A percentile compares a stretch with the other conserved stretches of the same genome.
Evolutionary conservation across 2,329 filamentous ascomycete genomes (phyloP).

Genomic region (Phialophora verrucosa): DNA sequence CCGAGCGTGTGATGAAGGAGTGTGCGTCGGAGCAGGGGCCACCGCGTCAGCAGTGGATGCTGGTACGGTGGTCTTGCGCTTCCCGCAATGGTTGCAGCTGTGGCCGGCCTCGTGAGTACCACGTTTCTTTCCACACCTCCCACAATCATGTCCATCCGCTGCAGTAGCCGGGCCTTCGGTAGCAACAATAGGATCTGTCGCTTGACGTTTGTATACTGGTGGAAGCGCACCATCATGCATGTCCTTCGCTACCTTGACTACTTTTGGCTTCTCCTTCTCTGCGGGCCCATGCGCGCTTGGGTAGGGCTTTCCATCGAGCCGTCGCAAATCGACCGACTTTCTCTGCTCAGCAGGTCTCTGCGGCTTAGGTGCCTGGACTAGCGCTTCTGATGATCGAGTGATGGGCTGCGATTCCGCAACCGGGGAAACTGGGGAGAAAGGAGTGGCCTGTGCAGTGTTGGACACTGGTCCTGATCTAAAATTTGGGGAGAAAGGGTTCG

Average conservation of each 20-base stretch:
- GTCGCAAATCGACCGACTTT: constrained; percentile 31
- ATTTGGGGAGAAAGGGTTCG: constrained; percentile 34
- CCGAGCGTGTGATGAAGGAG: constrained; percentile 17
- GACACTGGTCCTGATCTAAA: constrained; percentile 22
- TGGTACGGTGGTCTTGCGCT: constrained; percentile 26
- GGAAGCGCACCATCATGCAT: constrained; percentile 39
- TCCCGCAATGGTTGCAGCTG: constrained; percentile 35
- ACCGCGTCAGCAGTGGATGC: constrained; percentile 6
- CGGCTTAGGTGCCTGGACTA: constrained; percentile 21
- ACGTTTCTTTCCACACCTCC: constrained; percentile 31
- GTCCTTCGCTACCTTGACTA: constrained; percentile 39
- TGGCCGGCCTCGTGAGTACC: constrained; percentile 16
- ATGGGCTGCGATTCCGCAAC: constrained; percentile 23
- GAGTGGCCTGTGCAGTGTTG: constrained; percentile 4
- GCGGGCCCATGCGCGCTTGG: constrained; percentile 11
- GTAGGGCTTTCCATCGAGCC: constrained; percentile 36
- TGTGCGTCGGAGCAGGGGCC: constrained; percentile 6
- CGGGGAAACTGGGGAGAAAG: constrained; percentile 38
- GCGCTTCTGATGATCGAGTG: constrained; percentile 19
- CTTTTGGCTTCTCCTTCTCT: constrained; percentile 29
- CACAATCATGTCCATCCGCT: constrained; percentile 21
- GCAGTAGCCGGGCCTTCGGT: constrained; percentile 15
- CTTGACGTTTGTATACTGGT: constrained; percentile 36
- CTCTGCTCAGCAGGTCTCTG: constrained; percentile 28
- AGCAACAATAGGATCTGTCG: constrained; percentile 22